Evolutionary conservation across 2,329 filamentous ascomycete species (phyloP).

Genomic region (Nigrospora oryzae): DNA sequence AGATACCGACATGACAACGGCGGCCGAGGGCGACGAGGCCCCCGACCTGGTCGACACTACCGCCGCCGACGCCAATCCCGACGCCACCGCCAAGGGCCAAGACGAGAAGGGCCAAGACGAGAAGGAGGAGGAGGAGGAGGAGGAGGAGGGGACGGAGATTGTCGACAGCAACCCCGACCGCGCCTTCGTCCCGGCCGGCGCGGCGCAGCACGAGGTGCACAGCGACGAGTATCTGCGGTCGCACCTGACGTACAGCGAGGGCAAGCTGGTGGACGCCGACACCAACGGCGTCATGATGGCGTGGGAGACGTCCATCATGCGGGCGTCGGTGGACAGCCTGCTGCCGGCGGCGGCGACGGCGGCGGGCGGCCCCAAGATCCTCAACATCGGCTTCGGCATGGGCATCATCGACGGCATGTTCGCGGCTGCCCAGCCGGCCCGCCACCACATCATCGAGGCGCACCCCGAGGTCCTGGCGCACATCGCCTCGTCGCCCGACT

Average conservation of each 20-base stretch:
- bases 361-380: constrained; percentile 51
- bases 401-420: constrained; percentile 79
- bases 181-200: constrained; percentile 21
- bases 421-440: constrained; percentile 54
- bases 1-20: constrained; percentile 20
- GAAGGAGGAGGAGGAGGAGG: constrained; percentile 15
- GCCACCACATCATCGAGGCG: constrained; percentile 81
- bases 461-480: constrained; percentile 69
- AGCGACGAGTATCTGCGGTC: constrained; percentile 63
- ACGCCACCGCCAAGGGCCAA: constrained; percentile 8
- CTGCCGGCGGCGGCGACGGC: constrained; percentile 21
- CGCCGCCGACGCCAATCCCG: neutral
- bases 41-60: constrained; percentile 13
- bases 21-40: constrained; percentile 20
- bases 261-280: constrained; percentile 63
- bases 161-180: constrained; percentile 15
- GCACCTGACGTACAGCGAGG: constrained; percentile 53
- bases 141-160: constrained; percentile 13
- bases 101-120: constrained; percentile 5
- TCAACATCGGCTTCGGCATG: constrained; percentile 89
- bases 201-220: constrained; percentile 40
- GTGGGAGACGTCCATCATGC: constrained; percentile 86
- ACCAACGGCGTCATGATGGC: constrained; percentile 90
- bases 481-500: constrained; percentile 34
- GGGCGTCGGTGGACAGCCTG: constrained; percentile 61